A percentile compares a stretch with the other conserved stretches of the same genome.
These are phyloP conservation scores for Fallopia convolvulus DNA, from an alignment of 148 eudicot species.

Conservation along the genomic window DNA sequence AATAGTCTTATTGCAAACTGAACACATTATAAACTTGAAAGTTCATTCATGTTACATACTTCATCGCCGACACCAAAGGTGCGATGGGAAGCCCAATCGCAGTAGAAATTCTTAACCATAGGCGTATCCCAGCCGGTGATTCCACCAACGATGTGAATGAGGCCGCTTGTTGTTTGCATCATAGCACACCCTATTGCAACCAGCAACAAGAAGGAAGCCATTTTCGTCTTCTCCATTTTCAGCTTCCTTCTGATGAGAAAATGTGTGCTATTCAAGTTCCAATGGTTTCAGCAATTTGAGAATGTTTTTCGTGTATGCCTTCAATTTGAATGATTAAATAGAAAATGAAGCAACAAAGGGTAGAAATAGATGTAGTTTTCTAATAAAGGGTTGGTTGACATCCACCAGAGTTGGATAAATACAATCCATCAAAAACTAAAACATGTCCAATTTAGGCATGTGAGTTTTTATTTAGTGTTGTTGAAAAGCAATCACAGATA, in stretches of 20 bases:
- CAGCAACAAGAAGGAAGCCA: not conserved
- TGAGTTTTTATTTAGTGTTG: not conserved
- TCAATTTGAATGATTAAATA: not conserved
- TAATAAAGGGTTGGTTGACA: not conserved
- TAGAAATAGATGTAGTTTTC: not conserved
- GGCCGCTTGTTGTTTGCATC: conserved; percentile 23
- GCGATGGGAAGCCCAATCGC: conserved; percentile 45
- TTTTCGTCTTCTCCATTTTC: not conserved
- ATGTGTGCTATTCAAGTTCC: not conserved
- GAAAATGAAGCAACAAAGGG: not conserved
- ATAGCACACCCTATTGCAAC: conserved; percentile 14
- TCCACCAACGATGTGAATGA: conserved; percentile 50
- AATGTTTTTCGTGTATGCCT: too few species aligned
- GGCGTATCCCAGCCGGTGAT: conserved; percentile 40
- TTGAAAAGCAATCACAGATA: too few species aligned
- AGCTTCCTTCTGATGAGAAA: not conserved
- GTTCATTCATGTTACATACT: conserved; percentile 20
- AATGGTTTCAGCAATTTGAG: not conserved
- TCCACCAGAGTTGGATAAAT: not conserved
- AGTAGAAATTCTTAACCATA: conserved; percentile 26
- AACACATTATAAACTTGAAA: not conserved
- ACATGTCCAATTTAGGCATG: not conserved
- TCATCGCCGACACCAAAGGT: conserved; percentile 35
- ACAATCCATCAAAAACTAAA: not conserved
- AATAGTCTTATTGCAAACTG: too few species aligned